Percentiles rank a stretch among this genome's conserved stretches.
These are phyloP conservation scores for Eucalyptus polyanthemos DNA, from an alignment of 345 rosid species.

Conservation along the genomic window DNA sequence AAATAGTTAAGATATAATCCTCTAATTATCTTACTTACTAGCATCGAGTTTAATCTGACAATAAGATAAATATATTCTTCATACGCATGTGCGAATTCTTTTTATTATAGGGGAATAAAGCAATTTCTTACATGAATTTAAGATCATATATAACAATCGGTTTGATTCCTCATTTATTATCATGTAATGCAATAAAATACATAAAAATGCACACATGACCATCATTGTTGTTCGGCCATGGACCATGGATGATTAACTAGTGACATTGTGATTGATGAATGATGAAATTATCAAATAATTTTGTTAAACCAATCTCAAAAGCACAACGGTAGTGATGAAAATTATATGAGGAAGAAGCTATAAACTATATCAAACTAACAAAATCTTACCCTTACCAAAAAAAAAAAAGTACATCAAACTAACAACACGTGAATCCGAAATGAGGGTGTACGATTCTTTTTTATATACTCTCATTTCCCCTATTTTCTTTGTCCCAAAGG, in stretches of 20 bases:
- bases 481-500: background rate
- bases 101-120: background rate
- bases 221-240: background rate
- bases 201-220: background rate
- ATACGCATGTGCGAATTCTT: fast-evolving
- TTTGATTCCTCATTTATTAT: background rate
- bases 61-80: background rate
- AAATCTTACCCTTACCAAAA: too few species aligned
- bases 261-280: background rate
- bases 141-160: background rate
- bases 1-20: background rate
- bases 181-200: background rate
- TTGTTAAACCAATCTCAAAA: background rate
- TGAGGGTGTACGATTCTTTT: too few species aligned
- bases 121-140: background rate
- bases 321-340: background rate
- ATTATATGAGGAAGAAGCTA: background rate
- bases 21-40: background rate
- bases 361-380: background rate
- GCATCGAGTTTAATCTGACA: background rate
- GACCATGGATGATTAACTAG: background rate
- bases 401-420: background rate
- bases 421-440: background rate
- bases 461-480: background rate
- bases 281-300: background rate